Base-by-base conservation (phyloP, 2,329 filamentous ascomycete species). In the Colletotrichum sp. region DNA sequence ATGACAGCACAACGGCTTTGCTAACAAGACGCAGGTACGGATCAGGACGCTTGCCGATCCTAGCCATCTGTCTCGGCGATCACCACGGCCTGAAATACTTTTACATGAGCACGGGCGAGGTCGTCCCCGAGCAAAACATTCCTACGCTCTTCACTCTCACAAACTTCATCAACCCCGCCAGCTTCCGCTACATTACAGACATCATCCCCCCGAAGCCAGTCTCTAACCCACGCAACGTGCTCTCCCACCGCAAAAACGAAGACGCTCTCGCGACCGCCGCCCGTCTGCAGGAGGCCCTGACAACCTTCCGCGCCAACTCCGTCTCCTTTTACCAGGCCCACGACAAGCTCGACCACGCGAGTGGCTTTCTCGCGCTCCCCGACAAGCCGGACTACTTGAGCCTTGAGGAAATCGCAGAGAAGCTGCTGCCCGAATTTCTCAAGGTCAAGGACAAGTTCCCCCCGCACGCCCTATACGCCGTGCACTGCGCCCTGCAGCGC, bases 401-500 rank as follows among this genome's bases (percentile, higher is more conserved):
- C 39, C 81, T 92, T 9, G 85, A 88, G 66, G 87, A 91, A 77
- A 87, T 92, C 59, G 86, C 90, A 8, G 83, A 87, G 22, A 79
- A 84, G 25, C 78, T 91, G 25, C 83, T 90, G 13, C 83, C 85
- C 3, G 76, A 80, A 11, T 79, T 82, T 12, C 79, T 84, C 52
- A 86, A 84, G 74, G 76, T 78, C 2, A 81, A 83, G 27, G 83
- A 82, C 2, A 84, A 83, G 12, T 89, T 89, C 69, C 84, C 88
- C 1, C 78, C 88, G 1, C 80, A 87, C 32, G 88, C 89, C 11
- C 84, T 95, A 7, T 94, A 95, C 80, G 94, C 95, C 6, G 91
- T 96, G 8, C 93, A 95, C 78, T 90, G 90, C 72, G 90, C 93
- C 11, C 82, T 96, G 9, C 82, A 89, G 29, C 87, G 89, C 55